Base-by-base conservation (phyloP, 2,329 filamentous ascomycete species). In the Aspergillus hortae region DNA sequence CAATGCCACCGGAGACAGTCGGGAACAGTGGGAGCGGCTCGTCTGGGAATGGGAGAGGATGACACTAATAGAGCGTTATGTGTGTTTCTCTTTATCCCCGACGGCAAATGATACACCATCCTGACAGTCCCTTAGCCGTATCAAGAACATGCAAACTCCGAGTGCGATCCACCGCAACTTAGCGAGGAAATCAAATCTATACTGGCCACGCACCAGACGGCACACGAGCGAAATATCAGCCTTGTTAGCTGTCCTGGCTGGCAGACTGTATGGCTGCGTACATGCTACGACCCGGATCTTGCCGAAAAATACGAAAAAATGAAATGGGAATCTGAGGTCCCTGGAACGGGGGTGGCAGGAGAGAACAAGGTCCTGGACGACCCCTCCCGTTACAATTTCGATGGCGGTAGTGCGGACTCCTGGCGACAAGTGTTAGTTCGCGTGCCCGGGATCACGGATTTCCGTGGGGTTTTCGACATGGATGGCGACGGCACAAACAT, bases 241-340 rank as follows among this genome's bases (percentile, higher is more conserved):
- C 15, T 49, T 11, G 38, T 44, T 3, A 44, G 27, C 47, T 19
- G 47, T 6, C 1, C 2, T 2, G 47, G 47, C 30, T 23, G 17
- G 7, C 47, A 49, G 40, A 49, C 40, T 7, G 27, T 49, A 40
- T 49, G 47, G 47, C 40, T 49, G 40, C 47, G 47, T 14, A 49
- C 40, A 32, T 49, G 47, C 25, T 49, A 49, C 27, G 27, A 49
- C 41, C 15, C 40, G 1, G 40, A 44, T 33, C 27, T 49, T 4
- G 38, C 27, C n/a, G 15, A 21, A 5, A 49, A 44, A 27, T 44
- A 49, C 40, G 40, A 43, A 38, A 17, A 43, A 12, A 19, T 49
- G 6, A 49, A 30, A 27, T 9, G 2, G 4, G 47, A 14, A 12
- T 43, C 47, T 19, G 12, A 42, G 1, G 4, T 42, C 4, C 15